Conservation (phyloP, 2,329 filamentous ascomycete species). For the Scedosporium dehoogii region DNA sequence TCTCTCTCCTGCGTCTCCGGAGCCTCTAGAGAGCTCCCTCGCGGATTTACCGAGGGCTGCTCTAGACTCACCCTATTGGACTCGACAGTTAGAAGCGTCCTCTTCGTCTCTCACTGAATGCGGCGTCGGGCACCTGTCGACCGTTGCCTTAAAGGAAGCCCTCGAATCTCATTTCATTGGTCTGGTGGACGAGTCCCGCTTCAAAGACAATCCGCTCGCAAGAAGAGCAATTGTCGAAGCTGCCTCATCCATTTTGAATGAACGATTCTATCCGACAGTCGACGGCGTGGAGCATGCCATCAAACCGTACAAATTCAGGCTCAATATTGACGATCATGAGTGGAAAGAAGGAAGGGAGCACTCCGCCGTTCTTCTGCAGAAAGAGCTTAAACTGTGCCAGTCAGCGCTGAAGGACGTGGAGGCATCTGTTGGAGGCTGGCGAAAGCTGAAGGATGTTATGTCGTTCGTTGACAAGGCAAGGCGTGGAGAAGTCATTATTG, state of each 20-base stretch:
- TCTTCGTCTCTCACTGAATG: slow-evolving; percentile 85
- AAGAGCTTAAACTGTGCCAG: slow-evolving; percentile 78
- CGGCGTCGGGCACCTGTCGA: slow-evolving; percentile 85
- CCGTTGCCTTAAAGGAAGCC: slow-evolving; percentile 80
- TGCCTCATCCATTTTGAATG: slow-evolving; percentile 79
- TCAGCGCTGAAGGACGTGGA: slow-evolving; percentile 67
- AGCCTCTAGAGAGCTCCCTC: slow-evolving; percentile 54
- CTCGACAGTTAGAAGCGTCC: slow-evolving; percentile 85
- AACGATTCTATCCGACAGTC: slow-evolving; percentile 91
- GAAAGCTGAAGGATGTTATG: slow-evolving; percentile 85
- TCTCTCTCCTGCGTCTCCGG: slow-evolving; percentile 54
- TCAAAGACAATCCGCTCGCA: slow-evolving; percentile 83
- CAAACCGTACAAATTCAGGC: slow-evolving; percentile 97
- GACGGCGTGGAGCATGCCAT: slow-evolving; percentile 99
- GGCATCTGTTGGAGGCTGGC: slow-evolving; percentile 64
- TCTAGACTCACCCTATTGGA: slow-evolving; percentile 81
- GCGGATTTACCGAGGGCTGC: slow-evolving; percentile 76
- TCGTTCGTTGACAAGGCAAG: slow-evolving; percentile 82
- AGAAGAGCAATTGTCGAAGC: slow-evolving; percentile 88
- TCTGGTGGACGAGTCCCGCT: slow-evolving; percentile 71
- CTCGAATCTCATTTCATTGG: slow-evolving; percentile 75
- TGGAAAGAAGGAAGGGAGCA: slow-evolving; percentile 83
- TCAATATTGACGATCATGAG: slow-evolving; percentile 85
- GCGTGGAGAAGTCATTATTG: slow-evolving; percentile 73
- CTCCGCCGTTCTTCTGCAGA: slow-evolving; percentile 69